Conservation (phyloP, 176 grass and related monocot genomes). For the Carex kokanica region DNA sequence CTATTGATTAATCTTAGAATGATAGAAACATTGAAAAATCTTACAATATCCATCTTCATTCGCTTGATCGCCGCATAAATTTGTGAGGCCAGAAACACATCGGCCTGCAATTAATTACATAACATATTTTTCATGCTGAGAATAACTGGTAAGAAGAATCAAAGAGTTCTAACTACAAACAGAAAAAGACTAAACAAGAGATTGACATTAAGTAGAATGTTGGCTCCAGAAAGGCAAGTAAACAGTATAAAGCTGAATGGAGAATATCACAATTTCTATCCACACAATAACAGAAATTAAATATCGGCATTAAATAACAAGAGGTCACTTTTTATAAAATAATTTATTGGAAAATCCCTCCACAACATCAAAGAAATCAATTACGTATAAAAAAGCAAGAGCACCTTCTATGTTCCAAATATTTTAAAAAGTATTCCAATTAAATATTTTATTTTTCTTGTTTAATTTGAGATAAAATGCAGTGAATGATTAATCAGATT, state of each 20-base stretch:
- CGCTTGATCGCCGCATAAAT: constrained; percentile 38
- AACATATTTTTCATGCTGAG: constrained; percentile 6
- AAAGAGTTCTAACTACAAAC: not conserved
- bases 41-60: constrained; percentile 62
- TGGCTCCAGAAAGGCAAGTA: not conserved
- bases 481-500: not conserved
- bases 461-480: not conserved
- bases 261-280: not conserved
- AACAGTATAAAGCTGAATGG: constrained; percentile 2
- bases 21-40: not conserved
- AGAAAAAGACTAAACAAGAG: not conserved
- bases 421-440: not conserved
- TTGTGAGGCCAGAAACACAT: constrained; percentile 79
- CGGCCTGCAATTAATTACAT: constrained; percentile 51
- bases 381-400: not conserved
- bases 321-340: not conserved
- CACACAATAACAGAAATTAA: not conserved
- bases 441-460: not conserved
- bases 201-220: not conserved
- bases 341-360: not conserved
- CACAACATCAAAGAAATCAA: not conserved
- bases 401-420: not conserved
- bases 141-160: not conserved
- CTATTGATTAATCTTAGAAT: constrained; percentile 1
- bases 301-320: not conserved